phyloP scores from a whole-genome alignment of 2,329 filamentous ascomycete species.

The Dendrostoma leiphaemia region DNA sequence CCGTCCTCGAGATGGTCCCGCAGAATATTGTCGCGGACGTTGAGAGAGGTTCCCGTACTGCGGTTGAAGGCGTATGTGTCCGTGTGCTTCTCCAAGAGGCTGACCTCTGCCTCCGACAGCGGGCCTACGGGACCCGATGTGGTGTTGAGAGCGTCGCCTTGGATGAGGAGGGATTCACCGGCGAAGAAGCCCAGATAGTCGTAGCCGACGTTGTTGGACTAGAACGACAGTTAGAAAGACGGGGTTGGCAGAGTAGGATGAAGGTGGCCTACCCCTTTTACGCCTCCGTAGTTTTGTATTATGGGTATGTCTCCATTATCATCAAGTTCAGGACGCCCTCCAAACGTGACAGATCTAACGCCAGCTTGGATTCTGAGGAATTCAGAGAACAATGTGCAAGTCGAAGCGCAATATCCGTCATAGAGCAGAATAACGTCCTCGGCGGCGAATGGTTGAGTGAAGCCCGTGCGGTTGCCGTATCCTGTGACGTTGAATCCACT shows the following conservation, averaged over 20 bases:
- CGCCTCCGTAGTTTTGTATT: slow-evolving; percentile 53
- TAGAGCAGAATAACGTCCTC: slow-evolving; percentile 56
- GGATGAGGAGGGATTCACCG: slow-evolving; percentile 3
- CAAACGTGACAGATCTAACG: slow-evolving; percentile 50
- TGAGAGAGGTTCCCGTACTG: slow-evolving; percentile 27
- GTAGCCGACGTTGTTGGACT: slow-evolving; percentile 27
- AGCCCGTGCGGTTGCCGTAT: slow-evolving; percentile 42
- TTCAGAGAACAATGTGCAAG: slow-evolving; percentile 54
- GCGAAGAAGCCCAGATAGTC: slow-evolving; percentile 27
- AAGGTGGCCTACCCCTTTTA: slow-evolving; percentile 42
- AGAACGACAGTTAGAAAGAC: slow-evolving; percentile 25
- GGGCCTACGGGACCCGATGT: slow-evolving; percentile 1
- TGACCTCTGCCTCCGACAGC: neutral
- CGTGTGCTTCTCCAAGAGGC: slow-evolving; percentile 21
- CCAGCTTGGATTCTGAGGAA: slow-evolving; percentile 49
- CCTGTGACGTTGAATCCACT: slow-evolving; percentile 36
- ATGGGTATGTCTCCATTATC: slow-evolving; percentile 2
- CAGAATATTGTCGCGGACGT: slow-evolving; percentile 40
- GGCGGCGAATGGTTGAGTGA: slow-evolving; percentile 49
- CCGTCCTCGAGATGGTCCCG: slow-evolving; percentile 35
- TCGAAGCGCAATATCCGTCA: slow-evolving; percentile 56
- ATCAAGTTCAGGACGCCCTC: slow-evolving; percentile 36
- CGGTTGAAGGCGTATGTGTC: slow-evolving; percentile 30
- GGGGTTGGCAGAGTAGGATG: neutral
- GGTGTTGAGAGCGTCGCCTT: neutral